A percentile compares a stretch with the other conserved stretches of the same genome.
Conservation (phyloP, 441 rosid species). For the Cnidoscolus chayamansa region DNA sequence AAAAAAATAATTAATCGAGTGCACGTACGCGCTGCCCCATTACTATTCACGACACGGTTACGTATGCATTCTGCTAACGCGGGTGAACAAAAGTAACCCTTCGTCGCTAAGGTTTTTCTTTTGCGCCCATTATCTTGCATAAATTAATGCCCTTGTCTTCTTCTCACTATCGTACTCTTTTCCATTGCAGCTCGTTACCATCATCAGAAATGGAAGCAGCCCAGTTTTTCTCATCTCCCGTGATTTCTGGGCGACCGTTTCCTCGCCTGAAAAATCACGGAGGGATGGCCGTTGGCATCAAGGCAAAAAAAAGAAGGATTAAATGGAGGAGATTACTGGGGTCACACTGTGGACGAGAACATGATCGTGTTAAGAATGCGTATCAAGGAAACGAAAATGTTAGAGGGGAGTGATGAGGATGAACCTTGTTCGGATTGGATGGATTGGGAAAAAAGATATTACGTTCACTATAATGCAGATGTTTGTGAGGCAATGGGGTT, state of each 20-base stretch:
- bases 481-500: constrained; percentile 48
- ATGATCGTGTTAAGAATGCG: constrained; percentile 56
- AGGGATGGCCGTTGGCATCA: background rate
- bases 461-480: constrained; percentile 32
- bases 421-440: constrained; percentile 51
- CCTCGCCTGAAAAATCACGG: no score
- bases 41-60: no score
- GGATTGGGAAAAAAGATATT: constrained; percentile 68
- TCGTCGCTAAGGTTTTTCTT: no score
- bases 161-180: no score
- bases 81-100: no score
- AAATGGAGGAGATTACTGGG: constrained; percentile 24
- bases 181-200: no score
- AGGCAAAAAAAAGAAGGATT: background rate
- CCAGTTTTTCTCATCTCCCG: background rate
- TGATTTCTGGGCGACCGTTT: background rate
- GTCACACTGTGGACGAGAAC: constrained; percentile 42
- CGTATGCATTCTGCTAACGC: no score
- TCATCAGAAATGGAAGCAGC: constrained; percentile 4
- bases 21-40: no score
- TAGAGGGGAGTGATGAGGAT: constrained; percentile 39
- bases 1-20: no score
- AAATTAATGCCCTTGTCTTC: no score
- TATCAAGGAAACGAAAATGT: constrained; percentile 55
- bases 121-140: no score